These are phyloP conservation scores for Backusella tuberculispora DNA, from an alignment of 192 early-diverging fungal genomes.

Conservation along the genomic window DNA sequence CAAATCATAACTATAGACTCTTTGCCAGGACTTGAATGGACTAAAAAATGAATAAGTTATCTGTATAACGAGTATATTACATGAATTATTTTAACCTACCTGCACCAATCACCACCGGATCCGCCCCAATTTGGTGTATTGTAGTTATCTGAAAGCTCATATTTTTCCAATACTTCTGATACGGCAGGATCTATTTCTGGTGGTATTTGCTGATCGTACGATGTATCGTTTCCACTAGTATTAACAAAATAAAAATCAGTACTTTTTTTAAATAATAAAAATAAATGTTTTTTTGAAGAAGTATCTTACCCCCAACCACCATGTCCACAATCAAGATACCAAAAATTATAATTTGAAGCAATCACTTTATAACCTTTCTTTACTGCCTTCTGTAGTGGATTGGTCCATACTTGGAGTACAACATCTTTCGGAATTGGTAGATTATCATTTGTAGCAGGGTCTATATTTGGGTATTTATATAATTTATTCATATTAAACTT, in stretches of 20 bases:
- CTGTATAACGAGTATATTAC: background rate
- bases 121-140: constrained; percentile 48
- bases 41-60: constrained; percentile 37
- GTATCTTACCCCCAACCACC: constrained; percentile 65
- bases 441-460: constrained; percentile 53
- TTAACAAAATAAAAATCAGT: background rate
- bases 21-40: constrained; percentile 77
- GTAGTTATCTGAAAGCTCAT: constrained; percentile 31
- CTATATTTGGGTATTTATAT: constrained; percentile 28
- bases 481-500: background rate
- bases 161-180: constrained; percentile 37
- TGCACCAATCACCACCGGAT: constrained; percentile 69
- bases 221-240: constrained; percentile 58
- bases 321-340: constrained; percentile 83
- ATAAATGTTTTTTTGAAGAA: background rate
- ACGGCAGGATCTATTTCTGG: constrained; percentile 35
- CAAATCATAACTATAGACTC: constrained; percentile 72
- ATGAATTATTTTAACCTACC: constrained; percentile 22
- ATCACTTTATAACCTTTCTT: constrained; percentile 68
- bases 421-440: constrained; percentile 59
- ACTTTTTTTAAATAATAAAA: background rate
- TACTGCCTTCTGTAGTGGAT: constrained; percentile 59
- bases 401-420: constrained; percentile 75
- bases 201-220: constrained; percentile 47
- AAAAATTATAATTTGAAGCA: constrained; percentile 64